Evolutionary conservation across 768 basidiomycete species (phyloP).

Genomic region (Strobilomyces dryophilus): DNA sequence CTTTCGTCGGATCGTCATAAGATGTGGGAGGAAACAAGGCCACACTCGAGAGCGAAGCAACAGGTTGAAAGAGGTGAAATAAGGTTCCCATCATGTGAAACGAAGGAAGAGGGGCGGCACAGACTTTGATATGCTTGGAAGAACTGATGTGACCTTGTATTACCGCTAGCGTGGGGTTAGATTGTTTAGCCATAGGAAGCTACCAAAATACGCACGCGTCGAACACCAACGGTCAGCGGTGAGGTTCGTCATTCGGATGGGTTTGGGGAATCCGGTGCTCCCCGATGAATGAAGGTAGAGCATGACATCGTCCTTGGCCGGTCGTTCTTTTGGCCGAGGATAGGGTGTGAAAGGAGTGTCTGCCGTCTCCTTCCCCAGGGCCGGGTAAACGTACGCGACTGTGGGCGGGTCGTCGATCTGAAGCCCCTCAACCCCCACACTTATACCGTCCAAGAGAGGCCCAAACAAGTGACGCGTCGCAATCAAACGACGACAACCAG

Average conservation of each 20-base stretch:
- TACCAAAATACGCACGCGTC: neutral
- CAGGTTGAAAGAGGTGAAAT: neutral
- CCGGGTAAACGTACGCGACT: constrained; percentile 10
- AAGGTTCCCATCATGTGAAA: neutral
- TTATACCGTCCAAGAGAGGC: constrained; percentile 30
- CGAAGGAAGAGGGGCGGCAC: neutral
- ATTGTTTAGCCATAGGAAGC: neutral
- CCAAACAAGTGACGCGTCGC: constrained; percentile 27
- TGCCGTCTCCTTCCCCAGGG: neutral
- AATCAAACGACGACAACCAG: constrained; percentile 37
- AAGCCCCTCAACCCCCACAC: constrained; percentile 15
- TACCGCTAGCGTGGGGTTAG: constrained; percentile 2
- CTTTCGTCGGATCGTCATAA: neutral
- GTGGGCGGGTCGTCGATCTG: constrained; percentile 14
- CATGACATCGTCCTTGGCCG: constrained; percentile 17
- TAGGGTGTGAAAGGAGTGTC: constrained; percentile 6
- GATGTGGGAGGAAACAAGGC: neutral
- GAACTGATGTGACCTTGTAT: constrained; percentile 7
- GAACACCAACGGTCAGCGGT: constrained; percentile 28
- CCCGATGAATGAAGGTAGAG: constrained; percentile 48
- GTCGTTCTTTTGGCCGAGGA: neutral
- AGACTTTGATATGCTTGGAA: neutral
- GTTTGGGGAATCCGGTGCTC: constrained; percentile 24
- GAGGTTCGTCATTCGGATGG: constrained; percentile 32
- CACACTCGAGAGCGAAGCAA: neutral